Evolutionary conservation across 1,139 yeast genomes (phyloP), one percentile per base, ranked within the genome.

Genomic region (Meyerozyma elateridarum): DNA sequence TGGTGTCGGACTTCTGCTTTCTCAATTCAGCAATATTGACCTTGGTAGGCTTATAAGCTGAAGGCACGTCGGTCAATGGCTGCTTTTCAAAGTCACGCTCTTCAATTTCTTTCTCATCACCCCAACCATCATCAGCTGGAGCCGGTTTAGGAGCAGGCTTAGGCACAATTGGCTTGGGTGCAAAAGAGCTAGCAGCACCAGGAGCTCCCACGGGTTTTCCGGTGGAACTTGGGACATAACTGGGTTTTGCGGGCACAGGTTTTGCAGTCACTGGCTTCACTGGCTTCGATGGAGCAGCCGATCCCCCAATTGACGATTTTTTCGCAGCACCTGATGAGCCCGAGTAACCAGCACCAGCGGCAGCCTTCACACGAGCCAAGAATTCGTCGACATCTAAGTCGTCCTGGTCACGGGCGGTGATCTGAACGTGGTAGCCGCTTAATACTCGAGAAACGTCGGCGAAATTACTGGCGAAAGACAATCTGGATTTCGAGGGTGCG

Each of bases 331-430:
- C 22, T 18, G 54, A 41, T 54, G 79, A 84, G 35, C 79, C 75
- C 4, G 95, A 81, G 61, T 91, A 91, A 52, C 95, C 79, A 15
- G 98, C 96, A 46, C 98, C 98, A 2, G 97, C 85, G 25, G 98
- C 96, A 44, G 87, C 83, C 42, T 85, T 79, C 31, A 93, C 79
- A 47, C 87, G 79, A 35, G 77, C 70, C 44, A 87, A 58, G 41
- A 91, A 75, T 39, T 84, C 94, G 20, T 73, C 70, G 30, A 83
- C 85, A 46, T 85, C 85, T 54, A 93, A 71, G 54, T 93, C 98
- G 50, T 87, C 96, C 34, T 76, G 72, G 51, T 85, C 94, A 59
- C 97, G 77, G n/a, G 97, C 98, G 27, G 96, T 87, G 43, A 93
- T 79, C 59, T 91, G 97, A 35, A 91, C 89, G 54, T 91, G 98